Evolutionary conservation across 345 rosid genomes (phyloP), one percentile per base, ranked within the genome.

Genomic region (Pugionium cornutum): DNA sequence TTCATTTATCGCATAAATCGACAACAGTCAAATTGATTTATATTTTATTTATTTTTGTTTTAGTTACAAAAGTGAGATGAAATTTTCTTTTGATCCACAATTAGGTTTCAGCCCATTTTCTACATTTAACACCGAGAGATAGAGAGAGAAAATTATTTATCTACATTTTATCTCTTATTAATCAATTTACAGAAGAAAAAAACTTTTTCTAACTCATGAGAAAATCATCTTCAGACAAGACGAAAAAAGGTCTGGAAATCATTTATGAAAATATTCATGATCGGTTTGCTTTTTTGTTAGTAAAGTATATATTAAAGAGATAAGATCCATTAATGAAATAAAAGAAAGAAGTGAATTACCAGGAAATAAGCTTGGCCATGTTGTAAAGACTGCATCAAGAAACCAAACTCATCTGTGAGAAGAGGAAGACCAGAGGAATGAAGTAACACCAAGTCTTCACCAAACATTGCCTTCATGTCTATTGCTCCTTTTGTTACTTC

Each of bases 351-450:
- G 30, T 36, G 4, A 50, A 77, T 41, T 86, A 94, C 99, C 90
- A 90, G 87, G 80, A 86, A 92, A 78, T 92, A 92, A 83, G 91
- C 75, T 73, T 92, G 89, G 36, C 99, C 97, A 61, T 84, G 91
- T 49, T 85, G 86, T 79, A 94, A 85, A 75, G 78, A 74, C 48
- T 89, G 91, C 66, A 86, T 73, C 75, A 80, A 58, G 65, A 80
- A 80, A 52, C 99, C 97, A 71, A 73, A 88, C 49, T 85, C 97
- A 69, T 89, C 84, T 2, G 64, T 68, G 32, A 97, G 96, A 29
- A 94, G 50, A 7, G 85, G 89, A 44, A 86, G 64, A 2, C 99
- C 99, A 9, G 97, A 85, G 47, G 97, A 79, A 68, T 94, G 85
- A 36, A 94, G 76, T 78, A 94, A 67, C 30, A 82, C 41, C 11